Evolutionary conservation across 768 basidiomycete genomes (phyloP).

Genomic region (Termitomyces sp.): DNA sequence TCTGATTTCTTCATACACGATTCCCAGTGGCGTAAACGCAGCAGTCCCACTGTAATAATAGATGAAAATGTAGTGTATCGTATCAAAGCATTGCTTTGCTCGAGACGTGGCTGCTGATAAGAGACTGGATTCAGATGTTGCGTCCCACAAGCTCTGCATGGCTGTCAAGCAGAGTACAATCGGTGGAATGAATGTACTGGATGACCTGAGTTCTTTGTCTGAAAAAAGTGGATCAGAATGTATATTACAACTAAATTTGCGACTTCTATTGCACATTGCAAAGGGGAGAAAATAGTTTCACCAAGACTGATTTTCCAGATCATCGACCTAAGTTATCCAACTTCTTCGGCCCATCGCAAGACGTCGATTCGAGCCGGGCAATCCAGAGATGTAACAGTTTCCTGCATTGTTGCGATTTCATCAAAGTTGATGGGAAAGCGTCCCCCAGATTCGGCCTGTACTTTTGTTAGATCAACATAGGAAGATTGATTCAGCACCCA

Average conservation of each 20-base stretch:
- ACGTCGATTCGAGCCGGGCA: conserved; percentile 35
- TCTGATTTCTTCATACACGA: too few species aligned
- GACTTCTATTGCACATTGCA: not conserved
- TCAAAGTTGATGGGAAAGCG: not conserved
- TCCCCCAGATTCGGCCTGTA: not conserved
- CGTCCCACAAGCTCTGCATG: too few species aligned
- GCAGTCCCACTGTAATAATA: too few species aligned
- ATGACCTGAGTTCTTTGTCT: too few species aligned
- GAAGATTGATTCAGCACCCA: not conserved
- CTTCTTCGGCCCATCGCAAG: conserved; percentile 55
- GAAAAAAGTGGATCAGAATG: not conserved
- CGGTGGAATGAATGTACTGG: too few species aligned
- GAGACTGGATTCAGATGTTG: too few species aligned
- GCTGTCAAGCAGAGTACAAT: too few species aligned
- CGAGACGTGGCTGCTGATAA: too few species aligned
- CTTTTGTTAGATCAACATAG: not conserved
- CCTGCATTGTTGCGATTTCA: not conserved
- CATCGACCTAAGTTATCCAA: conserved; percentile 8
- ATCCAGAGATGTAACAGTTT: not conserved
- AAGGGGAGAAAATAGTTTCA: not conserved
- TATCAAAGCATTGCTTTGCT: too few species aligned
- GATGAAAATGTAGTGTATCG: too few species aligned
- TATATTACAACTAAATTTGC: not conserved
- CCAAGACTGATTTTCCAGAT: not conserved
- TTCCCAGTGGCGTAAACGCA: too few species aligned